phyloP scores from a whole-genome alignment of 2,329 filamentous ascomycete species.

The Aureobasidium subglaciale region DNA sequence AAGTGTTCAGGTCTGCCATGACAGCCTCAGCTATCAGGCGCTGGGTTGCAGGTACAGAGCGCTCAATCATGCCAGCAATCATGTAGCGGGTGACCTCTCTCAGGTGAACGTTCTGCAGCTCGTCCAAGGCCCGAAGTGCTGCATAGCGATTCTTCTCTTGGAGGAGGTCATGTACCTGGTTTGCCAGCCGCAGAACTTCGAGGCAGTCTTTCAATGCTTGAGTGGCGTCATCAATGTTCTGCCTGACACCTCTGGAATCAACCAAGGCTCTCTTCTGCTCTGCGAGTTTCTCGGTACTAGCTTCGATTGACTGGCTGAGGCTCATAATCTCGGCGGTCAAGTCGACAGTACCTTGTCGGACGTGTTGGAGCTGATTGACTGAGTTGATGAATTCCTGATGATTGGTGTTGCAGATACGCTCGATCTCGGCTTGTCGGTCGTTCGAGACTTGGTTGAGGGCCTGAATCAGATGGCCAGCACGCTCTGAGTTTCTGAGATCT shows the following conservation, averaged over 20 bases:
- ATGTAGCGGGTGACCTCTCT: conserved; percentile 92
- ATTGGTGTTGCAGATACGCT: conserved; percentile 87
- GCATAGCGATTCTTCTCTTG: conserved; percentile 93
- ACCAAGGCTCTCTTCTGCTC: conserved; percentile 92
- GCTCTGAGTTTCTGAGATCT: conserved; percentile 72
- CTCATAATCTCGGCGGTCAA: conserved; percentile 86
- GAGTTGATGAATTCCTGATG: conserved; percentile 95
- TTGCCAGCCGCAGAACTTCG: conserved; percentile 84
- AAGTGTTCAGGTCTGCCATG: conserved; percentile 94
- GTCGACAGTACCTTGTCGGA: conserved; percentile 81
- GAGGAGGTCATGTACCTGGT: conserved; percentile 87
- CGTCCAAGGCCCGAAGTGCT: conserved; percentile 85
- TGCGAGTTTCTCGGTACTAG: conserved; percentile 87
- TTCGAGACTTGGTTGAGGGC: conserved; percentile 75
- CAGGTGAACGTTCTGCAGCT: conserved; percentile 91
- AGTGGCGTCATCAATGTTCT: conserved; percentile 91
- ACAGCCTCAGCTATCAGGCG: conserved; percentile 92
- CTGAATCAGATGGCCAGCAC: conserved; percentile 66
- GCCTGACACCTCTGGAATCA: conserved; percentile 81
- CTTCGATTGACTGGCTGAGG: conserved; percentile 89
- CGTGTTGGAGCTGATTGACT: conserved; percentile 85
- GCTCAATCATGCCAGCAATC: conserved; percentile 90
- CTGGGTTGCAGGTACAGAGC: conserved; percentile 87
- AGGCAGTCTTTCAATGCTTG: conserved; percentile 84
- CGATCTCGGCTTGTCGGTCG: conserved; percentile 84